Percentiles rank a stretch among this genome's conserved stretches.
phyloP scores from a whole-genome alignment of 768 basidiomycete species.

The Kondoa malvinella region DNA sequence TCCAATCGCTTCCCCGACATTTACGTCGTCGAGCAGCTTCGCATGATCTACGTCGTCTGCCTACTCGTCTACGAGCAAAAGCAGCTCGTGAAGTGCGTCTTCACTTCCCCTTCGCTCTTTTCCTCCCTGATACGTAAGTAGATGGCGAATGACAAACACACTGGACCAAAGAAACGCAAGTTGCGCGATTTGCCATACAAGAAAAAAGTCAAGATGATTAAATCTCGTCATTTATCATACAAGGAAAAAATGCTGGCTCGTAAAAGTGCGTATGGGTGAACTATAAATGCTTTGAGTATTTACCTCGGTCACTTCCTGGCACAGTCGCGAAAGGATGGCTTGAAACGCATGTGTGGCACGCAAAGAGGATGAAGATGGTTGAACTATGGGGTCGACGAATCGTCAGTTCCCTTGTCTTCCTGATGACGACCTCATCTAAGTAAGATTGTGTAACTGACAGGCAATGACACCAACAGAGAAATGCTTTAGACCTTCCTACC shows the following conservation, averaged over 20 bases:
- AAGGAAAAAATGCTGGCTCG: slow-evolving; percentile 38
- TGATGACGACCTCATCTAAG: background rate
- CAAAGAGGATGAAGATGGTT: slow-evolving; percentile 89
- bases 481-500: slow-evolving; percentile 73
- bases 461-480: slow-evolving; percentile 80
- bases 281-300: background rate
- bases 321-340: slow-evolving; percentile 78
- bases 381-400: slow-evolving; percentile 81
- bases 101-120: background rate
- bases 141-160: slow-evolving; percentile 30
- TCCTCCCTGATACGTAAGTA: background rate
- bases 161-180: slow-evolving; percentile 32
- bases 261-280: slow-evolving; percentile 43
- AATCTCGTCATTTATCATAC: background rate
- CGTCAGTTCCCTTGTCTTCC: slow-evolving; percentile 34
- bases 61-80: slow-evolving; percentile 59
- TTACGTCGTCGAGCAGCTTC: slow-evolving; percentile 82
- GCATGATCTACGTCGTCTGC: slow-evolving; percentile 82
- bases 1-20: slow-evolving; percentile 84
- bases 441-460: slow-evolving; percentile 32
- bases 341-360: slow-evolving; percentile 92
- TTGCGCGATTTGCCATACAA: slow-evolving; percentile 8
- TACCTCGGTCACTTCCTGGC: background rate
- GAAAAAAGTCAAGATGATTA: slow-evolving; percentile 11
- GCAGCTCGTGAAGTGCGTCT: slow-evolving; percentile 58